Percentiles rank a stretch among this genome's conserved stretches.
These are phyloP conservation scores for Rhizodiscina lignyota DNA, from an alignment of 495 filamentous ascomycete species.

Conservation along the genomic window DNA sequence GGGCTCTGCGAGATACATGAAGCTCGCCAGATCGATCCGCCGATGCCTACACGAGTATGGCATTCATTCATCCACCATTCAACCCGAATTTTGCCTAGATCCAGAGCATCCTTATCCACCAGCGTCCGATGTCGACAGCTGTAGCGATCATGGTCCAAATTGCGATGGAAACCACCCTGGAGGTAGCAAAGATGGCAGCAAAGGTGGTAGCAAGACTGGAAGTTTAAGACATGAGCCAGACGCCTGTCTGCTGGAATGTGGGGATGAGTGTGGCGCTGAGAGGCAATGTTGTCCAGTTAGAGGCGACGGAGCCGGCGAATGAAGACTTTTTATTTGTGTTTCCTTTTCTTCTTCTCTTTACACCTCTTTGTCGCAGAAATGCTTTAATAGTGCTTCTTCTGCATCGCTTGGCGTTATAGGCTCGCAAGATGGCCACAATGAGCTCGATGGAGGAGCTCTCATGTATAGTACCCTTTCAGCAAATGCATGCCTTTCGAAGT, in stretches of 20 bases:
- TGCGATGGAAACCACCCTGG: constrained; percentile 15
- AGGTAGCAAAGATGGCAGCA: constrained; percentile 10
- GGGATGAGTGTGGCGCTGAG: constrained; percentile 57
- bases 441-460: no score
- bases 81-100: constrained; percentile 75
- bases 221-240: constrained; percentile 38
- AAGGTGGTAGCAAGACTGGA: constrained; percentile 26
- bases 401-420: no score
- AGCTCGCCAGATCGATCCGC: constrained; percentile 59
- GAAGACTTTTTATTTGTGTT: background rate
- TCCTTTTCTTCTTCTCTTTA: no score
- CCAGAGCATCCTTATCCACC: constrained; percentile 20
- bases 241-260: constrained; percentile 70
- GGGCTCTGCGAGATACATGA: constrained; percentile 72
- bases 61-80: constrained; percentile 95
- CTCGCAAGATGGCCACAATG: no score
- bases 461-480: no score
- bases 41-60: constrained; percentile 86
- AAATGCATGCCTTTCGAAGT: no score
- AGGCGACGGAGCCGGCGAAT: constrained; percentile 9
- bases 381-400: background rate
- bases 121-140: constrained; percentile 12
- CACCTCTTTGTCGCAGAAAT: background rate
- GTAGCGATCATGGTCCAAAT: constrained; percentile 16
- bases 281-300: constrained; percentile 72